phyloP scores from a whole-genome alignment of 192 early-diverging fungal genomes.

The Phycomyces blakesleeanus region DNA sequence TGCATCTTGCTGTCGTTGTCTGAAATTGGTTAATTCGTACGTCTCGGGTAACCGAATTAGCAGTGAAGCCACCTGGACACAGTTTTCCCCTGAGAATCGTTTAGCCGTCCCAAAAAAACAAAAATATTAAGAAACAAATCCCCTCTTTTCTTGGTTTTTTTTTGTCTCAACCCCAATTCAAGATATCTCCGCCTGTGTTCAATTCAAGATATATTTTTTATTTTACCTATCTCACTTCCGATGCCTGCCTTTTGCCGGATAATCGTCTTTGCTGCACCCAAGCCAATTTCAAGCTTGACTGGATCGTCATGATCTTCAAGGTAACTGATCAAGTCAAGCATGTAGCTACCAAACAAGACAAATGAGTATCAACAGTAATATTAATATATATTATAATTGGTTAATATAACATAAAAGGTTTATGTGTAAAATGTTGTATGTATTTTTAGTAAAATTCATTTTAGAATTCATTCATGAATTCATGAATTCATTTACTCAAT shows the following conservation, averaged over 20 bases:
- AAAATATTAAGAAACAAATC: neutral
- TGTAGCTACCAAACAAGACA: too few relatives aligned
- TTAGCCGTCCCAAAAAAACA: neutral
- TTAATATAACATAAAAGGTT: neutral
- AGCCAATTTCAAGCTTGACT: constrained; percentile 28
- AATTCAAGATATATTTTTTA: too few relatives aligned
- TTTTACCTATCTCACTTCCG: constrained; percentile 26
- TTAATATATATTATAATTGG: neutral
- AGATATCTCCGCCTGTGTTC: neutral
- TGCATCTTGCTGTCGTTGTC: constrained; percentile 11
- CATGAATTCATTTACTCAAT: too few relatives aligned
- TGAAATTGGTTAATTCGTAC: constrained; percentile 14
- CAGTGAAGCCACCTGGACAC: neutral
- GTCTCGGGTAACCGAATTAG: constrained; percentile 15
- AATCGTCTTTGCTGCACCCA: constrained; percentile 21
- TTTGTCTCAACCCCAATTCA: neutral
- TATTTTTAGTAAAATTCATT: too few relatives aligned
- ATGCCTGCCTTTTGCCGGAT: constrained; percentile 23
- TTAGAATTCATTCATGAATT: too few relatives aligned
- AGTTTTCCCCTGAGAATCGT: constrained; percentile 5
- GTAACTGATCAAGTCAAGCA: constrained; percentile 24
- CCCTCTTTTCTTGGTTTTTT: constrained; percentile 4
- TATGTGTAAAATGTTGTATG: too few relatives aligned
- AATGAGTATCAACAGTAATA: too few relatives aligned
- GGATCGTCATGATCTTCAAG: constrained; percentile 31